Base-by-base conservation (phyloP, 2,329 filamentous ascomycete genomes). In the Emmonsiellopsis sp. region DNA sequence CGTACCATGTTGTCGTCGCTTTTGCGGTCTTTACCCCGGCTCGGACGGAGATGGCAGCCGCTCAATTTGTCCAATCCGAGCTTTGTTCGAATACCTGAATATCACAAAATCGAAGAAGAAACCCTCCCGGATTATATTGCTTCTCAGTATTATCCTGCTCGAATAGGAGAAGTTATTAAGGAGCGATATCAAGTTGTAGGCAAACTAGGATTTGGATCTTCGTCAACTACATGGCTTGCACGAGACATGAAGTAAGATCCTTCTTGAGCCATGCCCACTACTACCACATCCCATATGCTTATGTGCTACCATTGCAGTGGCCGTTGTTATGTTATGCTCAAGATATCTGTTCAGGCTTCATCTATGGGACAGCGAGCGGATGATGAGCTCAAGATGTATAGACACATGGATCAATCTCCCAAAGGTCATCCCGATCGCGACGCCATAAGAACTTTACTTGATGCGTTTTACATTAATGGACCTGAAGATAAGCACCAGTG, bases 371-470 rank as follows among this genome's bases (percentile, higher is more conserved):
- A 61, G 40, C 61, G 63, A 34, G 1, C 64, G 11, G 59, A 66
- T 43, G 33, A 71, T 11, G 74, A 77, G 58, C 57, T 74, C 11
- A 58, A 62, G 3, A 74, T 74, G n/a, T 75, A 76, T 45, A 67
- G 66, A 56, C 65, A 63, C 32, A 70, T 76, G 2, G 62, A 65
- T 14, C 43, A 32, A 44, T 53, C 49, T 6, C 51, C 62, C 2
- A 46, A 46, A 45, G 44, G 17, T 10, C 65, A 71, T 52, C 61
- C 63, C n/a, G 68, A 2, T 39, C 36, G 13, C 3, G 36, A 39
- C 6, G 36, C 36, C 13, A n/a, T 39, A 9, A 39, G 36, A 6
- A 39, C 9, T 1, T 7, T 39, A 39, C 59, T 62, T 42, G 63
- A 66, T 53, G 49, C 58, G 10, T 68, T 68, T 56, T 47, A 61